phyloP scores from a whole-genome alignment of 345 rosid genomes.

The Aquilaria sinensis region DNA sequence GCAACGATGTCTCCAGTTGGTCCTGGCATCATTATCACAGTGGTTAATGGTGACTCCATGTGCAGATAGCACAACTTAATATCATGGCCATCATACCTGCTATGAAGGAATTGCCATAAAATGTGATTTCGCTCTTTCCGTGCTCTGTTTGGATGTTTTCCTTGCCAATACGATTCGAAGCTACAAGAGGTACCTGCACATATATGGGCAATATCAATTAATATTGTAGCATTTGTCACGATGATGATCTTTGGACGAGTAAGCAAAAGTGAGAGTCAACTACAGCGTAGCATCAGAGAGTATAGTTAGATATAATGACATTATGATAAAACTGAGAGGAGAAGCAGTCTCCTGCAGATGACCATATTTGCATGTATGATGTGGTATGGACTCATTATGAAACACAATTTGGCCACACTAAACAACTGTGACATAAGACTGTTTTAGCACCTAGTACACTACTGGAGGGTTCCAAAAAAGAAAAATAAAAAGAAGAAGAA shows the following conservation, averaged over 20 bases:
- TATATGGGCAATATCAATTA: conserved; percentile 2
- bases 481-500: background rate
- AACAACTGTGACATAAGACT: too few species aligned
- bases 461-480: background rate
- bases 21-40: conserved; percentile 37
- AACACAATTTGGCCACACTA: too few species aligned
- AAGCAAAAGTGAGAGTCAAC: too few species aligned
- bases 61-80: background rate
- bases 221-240: background rate
- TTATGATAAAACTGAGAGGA: too few species aligned
- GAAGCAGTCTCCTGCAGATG: too few species aligned
- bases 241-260: background rate
- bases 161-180: conserved; percentile 81
- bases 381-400: too few species aligned
- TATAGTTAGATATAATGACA: too few species aligned
- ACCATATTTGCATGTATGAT: too few species aligned
- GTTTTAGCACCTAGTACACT: too few species aligned
- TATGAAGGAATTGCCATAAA: conserved; percentile 82
- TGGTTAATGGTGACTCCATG: background rate
- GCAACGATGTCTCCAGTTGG: conserved; percentile 78
- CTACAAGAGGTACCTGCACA: conserved; percentile 71
- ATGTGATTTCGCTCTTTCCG: conserved; percentile 73
- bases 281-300: background rate
- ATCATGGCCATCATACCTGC: conserved; percentile 40
- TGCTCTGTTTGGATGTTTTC: conserved; percentile 76